Conservation (phyloP, 805 yeast genomes). For the Diddensiella transvaalensis region DNA sequence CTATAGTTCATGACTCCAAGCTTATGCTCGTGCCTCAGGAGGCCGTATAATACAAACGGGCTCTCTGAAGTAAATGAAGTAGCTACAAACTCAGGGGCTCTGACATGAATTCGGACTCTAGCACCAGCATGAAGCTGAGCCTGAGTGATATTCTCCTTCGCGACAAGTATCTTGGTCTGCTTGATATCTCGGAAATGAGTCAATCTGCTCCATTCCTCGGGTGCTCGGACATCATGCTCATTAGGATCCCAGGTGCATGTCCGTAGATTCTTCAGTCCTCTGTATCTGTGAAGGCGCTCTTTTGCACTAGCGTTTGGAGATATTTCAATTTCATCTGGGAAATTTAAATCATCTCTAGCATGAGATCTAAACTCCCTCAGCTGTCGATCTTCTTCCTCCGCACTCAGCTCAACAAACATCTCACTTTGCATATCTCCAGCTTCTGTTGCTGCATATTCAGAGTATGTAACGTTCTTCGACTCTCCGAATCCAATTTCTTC, state of each 20-base stretch:
- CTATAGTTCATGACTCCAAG: conserved; percentile 78
- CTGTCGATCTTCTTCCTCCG: conserved; percentile 83
- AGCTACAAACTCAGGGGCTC: conserved; percentile 47
- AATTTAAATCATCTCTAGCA: conserved; percentile 82
- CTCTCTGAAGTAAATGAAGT: conserved; percentile 46
- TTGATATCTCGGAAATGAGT: conserved; percentile 73
- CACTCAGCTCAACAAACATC: conserved; percentile 65
- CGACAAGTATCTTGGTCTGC: conserved; percentile 44
- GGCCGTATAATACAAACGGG: conserved; percentile 66
- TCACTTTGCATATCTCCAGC: conserved; percentile 47
- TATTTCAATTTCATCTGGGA: conserved; percentile 93
- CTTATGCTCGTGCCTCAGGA: conserved; percentile 83
- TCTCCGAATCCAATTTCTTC: conserved; percentile 28
- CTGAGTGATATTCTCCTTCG: conserved; percentile 50
- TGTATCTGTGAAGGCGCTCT: conserved; percentile 69
- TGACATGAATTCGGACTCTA: conserved; percentile 55
- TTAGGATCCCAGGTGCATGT: conserved; percentile 84
- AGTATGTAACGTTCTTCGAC: conserved; percentile 12
- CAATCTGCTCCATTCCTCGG: conserved; percentile 73
- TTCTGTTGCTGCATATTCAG: conserved; percentile 42
- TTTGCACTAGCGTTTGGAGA: conserved; percentile 71
- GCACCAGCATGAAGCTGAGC: conserved; percentile 59
- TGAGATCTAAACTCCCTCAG: conserved; percentile 60
- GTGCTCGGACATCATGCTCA: conserved; percentile 72
- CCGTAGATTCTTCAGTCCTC: conserved; percentile 82